Evolutionary conservation across 306 rosid genomes (phyloP).

Genomic region (Vigna radiata): DNA sequence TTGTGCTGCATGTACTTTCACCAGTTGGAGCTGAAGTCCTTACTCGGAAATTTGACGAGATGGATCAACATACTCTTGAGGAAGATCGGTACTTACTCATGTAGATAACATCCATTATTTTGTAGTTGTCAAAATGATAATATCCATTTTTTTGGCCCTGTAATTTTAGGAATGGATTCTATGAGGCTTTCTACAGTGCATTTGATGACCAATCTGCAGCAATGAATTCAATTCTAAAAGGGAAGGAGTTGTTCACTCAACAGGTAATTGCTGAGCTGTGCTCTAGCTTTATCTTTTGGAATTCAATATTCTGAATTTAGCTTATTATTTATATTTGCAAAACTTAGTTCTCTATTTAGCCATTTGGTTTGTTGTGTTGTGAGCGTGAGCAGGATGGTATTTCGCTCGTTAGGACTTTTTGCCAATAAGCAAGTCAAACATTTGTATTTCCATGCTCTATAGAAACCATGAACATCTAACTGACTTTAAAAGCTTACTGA

Average conservation of each 20-base stretch:
- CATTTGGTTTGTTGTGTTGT: not conserved
- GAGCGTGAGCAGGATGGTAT: not conserved
- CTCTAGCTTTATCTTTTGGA: conserved; percentile 49
- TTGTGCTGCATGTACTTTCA: conserved; percentile 83
- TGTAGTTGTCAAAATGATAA: conserved; percentile 43
- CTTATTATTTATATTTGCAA: not conserved
- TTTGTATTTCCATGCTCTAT: conserved; percentile 24
- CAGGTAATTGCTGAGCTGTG: conserved; percentile 63
- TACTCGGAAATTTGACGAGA: conserved; percentile 87
- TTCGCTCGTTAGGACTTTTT: not conserved
- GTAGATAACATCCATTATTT: conserved; percentile 33
- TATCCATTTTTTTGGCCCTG: conserved; percentile 34
- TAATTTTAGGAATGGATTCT: conserved; percentile 69
- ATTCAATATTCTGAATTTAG: conserved; percentile 33
- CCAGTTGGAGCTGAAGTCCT: conserved; percentile 92
- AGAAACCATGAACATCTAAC: conserved; percentile 27
- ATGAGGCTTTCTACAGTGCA: conserved; percentile 76
- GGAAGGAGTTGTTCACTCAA: conserved; percentile 81
- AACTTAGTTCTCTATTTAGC: not conserved
- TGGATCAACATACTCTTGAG: conserved; percentile 68
- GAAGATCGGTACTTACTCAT: conserved; percentile 72
- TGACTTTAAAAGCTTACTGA: conserved; percentile 4
- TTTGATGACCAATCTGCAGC: conserved; percentile 88
- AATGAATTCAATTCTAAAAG: conserved; percentile 85
- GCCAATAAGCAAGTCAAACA: conserved; percentile 4